Conservation (phyloP, 2,329 filamentous ascomycete genomes). For the Penicillium sp. region DNA sequence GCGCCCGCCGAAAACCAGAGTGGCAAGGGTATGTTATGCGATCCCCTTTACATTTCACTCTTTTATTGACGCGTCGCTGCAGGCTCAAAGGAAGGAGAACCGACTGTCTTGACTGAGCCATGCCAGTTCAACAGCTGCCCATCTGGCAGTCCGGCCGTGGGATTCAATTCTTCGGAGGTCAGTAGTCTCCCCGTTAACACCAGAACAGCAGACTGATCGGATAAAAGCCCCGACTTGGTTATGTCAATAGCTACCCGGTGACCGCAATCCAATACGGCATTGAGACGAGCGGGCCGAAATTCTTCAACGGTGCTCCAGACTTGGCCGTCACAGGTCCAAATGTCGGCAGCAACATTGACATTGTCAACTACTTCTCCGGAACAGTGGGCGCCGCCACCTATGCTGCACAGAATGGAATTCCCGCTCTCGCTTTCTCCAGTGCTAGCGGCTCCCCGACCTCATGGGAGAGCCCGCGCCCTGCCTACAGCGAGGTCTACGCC, state of each 20-base stretch:
- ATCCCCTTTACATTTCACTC: not conserved
- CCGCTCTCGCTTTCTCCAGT: slow-evolving; percentile 67
- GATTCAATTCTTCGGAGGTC: slow-evolving; percentile 53
- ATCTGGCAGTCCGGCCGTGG: slow-evolving; percentile 53
- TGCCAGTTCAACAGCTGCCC: slow-evolving; percentile 65
- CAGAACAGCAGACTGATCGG: not conserved
- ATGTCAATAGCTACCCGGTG: slow-evolving; percentile 68
- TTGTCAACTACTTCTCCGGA: slow-evolving; percentile 59
- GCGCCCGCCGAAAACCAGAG: slow-evolving; percentile 66
- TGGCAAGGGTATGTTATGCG: slow-evolving; percentile 51
- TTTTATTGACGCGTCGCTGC: slow-evolving; percentile 2
- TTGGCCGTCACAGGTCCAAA: slow-evolving; percentile 67
- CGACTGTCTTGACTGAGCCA: slow-evolving; percentile 46
- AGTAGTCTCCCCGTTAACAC: not conserved
- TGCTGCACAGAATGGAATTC: slow-evolving; percentile 55
- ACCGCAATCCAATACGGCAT: slow-evolving; percentile 64
- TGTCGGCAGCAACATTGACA: slow-evolving; percentile 56
- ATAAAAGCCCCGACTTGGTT: slow-evolving; percentile 56
- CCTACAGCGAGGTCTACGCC: slow-evolving; percentile 60
- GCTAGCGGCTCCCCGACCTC: slow-evolving; percentile 49
- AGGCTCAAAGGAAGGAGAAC: slow-evolving; percentile 55
- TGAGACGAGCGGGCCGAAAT: slow-evolving; percentile 51
- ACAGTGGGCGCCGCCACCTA: slow-evolving; percentile 65
- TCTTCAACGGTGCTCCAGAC: slow-evolving; percentile 57
- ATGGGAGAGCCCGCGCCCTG: slow-evolving; percentile 51